Base-by-base conservation (phyloP, 257 asterid species). In the Paulownia fortunei region DNA sequence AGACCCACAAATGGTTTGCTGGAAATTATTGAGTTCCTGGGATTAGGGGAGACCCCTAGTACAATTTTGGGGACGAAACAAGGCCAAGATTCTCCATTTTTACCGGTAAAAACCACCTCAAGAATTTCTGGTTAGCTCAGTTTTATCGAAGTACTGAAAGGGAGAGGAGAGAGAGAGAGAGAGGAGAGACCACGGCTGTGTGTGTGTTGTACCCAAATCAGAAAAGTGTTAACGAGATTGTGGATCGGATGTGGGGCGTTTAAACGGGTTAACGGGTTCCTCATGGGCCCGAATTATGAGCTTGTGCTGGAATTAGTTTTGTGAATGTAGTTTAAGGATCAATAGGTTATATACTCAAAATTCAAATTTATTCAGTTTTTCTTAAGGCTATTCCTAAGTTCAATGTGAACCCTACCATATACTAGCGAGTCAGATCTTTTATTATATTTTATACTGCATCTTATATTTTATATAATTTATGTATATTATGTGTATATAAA, bases 1-100 rank as follows among this genome's bases (percentile, higher is more conserved):
- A 88, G 85, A 78, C 92, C 91, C 76, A 88, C 58, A 41, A 89
- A 88, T 62, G 90, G 91, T 72, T 81, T 91, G 79, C 55, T 54
- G 54, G 87, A 83, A 78, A 84, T 68, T 0, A 89, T 52, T 54
- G 92, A 80, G 80, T 69, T 82, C 80, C 69, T 79, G 47, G 88
- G 91, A 80, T 84, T 88, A 55, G 87, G 85, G 26, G 89, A 83
- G 32, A 87, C 55, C 58, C 97, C 97, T 70, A 92, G 64, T 12
- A 89, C 87, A 76, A 87, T 73, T 85, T 90, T 90, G 46, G 90
- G 15, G 97, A 90, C 70, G 92, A 92, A 74, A 85, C 88, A 24
- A 92, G 69, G 79, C 90, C 81, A 42, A 89, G 73, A 74, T 76
- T 92, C 84, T 94, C 97, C 98, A 94, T 93, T 61, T 60, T 69